Percentiles rank a stretch among this genome's conserved stretches.
Evolutionary conservation across 2,329 filamentous ascomycete species (phyloP).

Genomic region (Paecilomyces sp.): DNA sequence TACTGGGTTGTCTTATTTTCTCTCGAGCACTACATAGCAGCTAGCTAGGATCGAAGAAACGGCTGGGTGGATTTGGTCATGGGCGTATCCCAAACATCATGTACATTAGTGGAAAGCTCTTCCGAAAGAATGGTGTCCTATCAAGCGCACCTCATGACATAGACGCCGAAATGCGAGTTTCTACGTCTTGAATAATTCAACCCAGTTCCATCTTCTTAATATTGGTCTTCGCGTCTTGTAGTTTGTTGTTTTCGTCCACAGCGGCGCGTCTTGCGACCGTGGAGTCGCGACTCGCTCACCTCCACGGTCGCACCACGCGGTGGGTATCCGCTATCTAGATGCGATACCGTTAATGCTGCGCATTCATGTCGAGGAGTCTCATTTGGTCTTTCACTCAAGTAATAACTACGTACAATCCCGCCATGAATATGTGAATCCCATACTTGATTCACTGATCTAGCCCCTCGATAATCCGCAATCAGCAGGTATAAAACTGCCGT

Average conservation of each 20-base stretch:
- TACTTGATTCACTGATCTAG: no score
- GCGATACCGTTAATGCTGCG: no score
- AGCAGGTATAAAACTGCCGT: no score
- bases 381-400: no score
- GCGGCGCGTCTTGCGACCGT: neutral
- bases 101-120: constrained; percentile 12
- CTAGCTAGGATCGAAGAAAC: constrained; percentile 5
- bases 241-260: neutral
- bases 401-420: no score
- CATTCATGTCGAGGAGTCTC: no score
- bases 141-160: constrained; percentile 26
- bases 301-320: neutral
- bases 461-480: no score
- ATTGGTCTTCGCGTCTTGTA: neutral
- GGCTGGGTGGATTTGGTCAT: constrained; percentile 4
- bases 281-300: neutral
- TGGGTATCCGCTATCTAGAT: neutral
- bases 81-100: constrained; percentile 6
- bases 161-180: constrained; percentile 25
- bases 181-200: constrained; percentile 13
- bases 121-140: constrained; percentile 15
- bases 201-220: neutral
- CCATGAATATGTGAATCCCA: no score
- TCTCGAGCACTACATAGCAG: constrained; percentile 6
- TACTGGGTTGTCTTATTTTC: constrained; percentile 26